Base-by-base conservation (phyloP, 2,329 filamentous ascomycete species). In the Periconia macrospinosa region DNA sequence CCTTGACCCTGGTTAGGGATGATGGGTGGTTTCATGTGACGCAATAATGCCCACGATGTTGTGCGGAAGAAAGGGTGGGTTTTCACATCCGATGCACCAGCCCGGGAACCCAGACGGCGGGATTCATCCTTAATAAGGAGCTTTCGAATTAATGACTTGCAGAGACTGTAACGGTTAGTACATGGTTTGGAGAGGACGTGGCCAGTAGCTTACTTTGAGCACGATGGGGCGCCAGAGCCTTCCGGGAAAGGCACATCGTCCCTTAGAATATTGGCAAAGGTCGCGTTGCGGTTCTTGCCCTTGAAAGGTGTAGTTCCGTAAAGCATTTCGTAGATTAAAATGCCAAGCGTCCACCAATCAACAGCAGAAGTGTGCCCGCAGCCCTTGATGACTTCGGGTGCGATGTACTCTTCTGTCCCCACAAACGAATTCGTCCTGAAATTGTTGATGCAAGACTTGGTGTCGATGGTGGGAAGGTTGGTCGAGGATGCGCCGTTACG, bases 251-350 rank as follows among this genome's bases (percentile, higher is more conserved):
- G 90, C 56, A 97, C 94, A 61, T 99, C 94, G 73, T 99, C 94
- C 49, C 92, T 83, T 58, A 99, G 76, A 62, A 99, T 99, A 72
- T 97, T 99, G 56, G 92, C 93, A 78, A 99, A 99, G 0, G 94
- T 99, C 14, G 92, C 92, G 67, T 97, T 99, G 40, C 94, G 86
- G 76, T 97, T 99, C 84, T 99, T 97, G 64, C 94, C 94, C 80
- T 99, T 99, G 83, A 99, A 99, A 1, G 94, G 94, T 0, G 94
- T 99, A 0, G 93, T 99, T 51, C 94, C 94, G 77, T 93, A 99
- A 35, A 99, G 82, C 94, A 99, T 99, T 76, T 99, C 94, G 74
- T 97, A 99, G 52, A 99, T 92, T 69, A 99, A 78, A 62, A 99
- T 97, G 18, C 94, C 94, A 49, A 99, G 77, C 0, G 94, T 99